These are phyloP conservation scores for Ceratocystis alfenasii DNA, from an alignment of 2,329 filamentous ascomycete genomes.

Conservation along the genomic window DNA sequence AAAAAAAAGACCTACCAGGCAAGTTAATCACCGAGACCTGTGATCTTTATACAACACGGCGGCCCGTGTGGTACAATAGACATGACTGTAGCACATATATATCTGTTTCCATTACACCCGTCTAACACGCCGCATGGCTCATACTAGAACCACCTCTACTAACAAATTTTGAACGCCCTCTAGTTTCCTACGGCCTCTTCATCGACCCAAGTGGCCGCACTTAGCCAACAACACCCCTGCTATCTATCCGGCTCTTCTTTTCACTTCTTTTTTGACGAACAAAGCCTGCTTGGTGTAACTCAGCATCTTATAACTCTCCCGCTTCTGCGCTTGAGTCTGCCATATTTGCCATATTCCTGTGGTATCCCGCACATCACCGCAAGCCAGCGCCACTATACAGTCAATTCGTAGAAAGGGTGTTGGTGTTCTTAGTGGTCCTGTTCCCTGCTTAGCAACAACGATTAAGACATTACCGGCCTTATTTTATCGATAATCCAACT, in stretches of 20 bases:
- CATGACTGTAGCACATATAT: background rate
- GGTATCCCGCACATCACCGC: background rate
- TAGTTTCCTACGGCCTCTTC: background rate
- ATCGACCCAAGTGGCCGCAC: background rate
- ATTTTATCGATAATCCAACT: slow-evolving; percentile 10
- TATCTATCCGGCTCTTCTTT: background rate
- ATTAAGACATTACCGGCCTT: slow-evolving; percentile 10
- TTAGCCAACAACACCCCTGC: background rate
- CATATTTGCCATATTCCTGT: background rate
- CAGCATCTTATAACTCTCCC: background rate
- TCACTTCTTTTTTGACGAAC: background rate
- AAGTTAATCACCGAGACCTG: too few species aligned
- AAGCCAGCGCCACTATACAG: slow-evolving; percentile 4
- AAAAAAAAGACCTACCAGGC: too few species aligned
- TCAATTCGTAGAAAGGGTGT: slow-evolving; percentile 1
- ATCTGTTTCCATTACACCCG: background rate
- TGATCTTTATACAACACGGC: too few species aligned
- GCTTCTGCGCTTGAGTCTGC: background rate
- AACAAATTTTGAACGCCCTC: background rate
- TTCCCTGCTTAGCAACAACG: slow-evolving; percentile 3
- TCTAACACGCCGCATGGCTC: background rate
- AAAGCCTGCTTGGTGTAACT: background rate
- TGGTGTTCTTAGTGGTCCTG: slow-evolving; percentile 5
- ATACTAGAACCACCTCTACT: background rate
- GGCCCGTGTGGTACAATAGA: background rate